Evolutionary conservation across 2,329 filamentous ascomycete genomes (phyloP), one percentile per base, ranked within the genome.

Genomic region (Fusarium compactum): DNA sequence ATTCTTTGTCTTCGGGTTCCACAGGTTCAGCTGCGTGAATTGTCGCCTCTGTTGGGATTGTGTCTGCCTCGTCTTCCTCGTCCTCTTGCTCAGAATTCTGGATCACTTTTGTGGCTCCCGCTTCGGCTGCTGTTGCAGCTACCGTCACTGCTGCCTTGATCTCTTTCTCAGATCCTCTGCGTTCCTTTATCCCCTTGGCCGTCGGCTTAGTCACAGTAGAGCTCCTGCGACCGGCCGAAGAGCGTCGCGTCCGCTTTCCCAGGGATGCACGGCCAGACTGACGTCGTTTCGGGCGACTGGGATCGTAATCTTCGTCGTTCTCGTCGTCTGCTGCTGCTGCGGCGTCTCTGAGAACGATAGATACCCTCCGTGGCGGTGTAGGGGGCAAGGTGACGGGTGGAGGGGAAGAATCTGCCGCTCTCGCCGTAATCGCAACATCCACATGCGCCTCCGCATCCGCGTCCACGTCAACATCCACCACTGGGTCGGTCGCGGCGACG

Each of bases 301-400:
- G 82, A 24, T 82, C 79, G 59, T 84, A 84, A 53, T 85, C 83
- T 15, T 79, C 81, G 58, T 85, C 83, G 46, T 84, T 82, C 51
- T 82, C 80, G 43, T 75, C 73, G 29, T 74, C 69, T 24, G 69
- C 69, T 18, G 68, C 68, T 4, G 77, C 78, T 27, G 80, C 80
- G 32, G 81, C 78, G 52, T 72, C 74, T 47, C 70, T 74, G 48
- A 71, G 65, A 41, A 64, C 61, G 48, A 73, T 74, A 38, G 74
- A 76, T 57, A 63, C 73, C 60, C 65, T 71, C 47, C 74, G 74
- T 70, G 72, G 74, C 67, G 74, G 75, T 71, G 74, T 72, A 65
- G 72, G 65, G 52, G 71, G 64, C 16, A 63, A 68, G 57, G 69
- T 57, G 40, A 67, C 48, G 45, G 71, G 66, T 62, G 73, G 70